Conservation (phyloP, 225 moss, liverwort and hornwort genomes). For the Polytrichum commune region DNA sequence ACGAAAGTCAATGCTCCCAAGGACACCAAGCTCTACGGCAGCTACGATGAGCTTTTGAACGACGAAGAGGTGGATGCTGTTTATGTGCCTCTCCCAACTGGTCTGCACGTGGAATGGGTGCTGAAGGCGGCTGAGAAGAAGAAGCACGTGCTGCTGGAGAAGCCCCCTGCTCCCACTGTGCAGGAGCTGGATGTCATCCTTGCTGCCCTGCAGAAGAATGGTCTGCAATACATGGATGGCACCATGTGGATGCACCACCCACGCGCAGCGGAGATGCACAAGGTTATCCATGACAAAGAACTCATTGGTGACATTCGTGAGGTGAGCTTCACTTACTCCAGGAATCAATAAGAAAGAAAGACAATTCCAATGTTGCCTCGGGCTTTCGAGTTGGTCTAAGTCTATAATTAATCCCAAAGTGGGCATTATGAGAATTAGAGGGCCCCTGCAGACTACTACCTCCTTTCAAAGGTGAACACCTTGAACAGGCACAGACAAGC, state of each 20-base stretch:
- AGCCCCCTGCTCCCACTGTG: constrained; percentile 43
- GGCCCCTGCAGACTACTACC: too few species aligned
- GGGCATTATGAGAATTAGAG: too few species aligned
- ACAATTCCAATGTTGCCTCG: too few species aligned
- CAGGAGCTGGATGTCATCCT: constrained; percentile 40
- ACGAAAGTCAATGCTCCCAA: constrained; percentile 13
- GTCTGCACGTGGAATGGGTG: constrained; percentile 55
- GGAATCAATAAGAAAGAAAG: not conserved
- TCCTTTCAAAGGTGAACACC: too few species aligned
- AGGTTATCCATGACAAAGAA: constrained; percentile 15
- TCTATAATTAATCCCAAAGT: too few species aligned
- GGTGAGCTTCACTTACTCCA: constrained; percentile 16
- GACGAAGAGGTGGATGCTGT: constrained; percentile 47
- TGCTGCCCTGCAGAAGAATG: constrained; percentile 10
- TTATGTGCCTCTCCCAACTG: constrained; percentile 47
- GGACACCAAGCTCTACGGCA: constrained; percentile 32
- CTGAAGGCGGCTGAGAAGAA: constrained; percentile 37
- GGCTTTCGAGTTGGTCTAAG: too few species aligned
- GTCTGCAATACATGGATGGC: constrained; percentile 56
- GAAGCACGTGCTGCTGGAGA: constrained; percentile 61
- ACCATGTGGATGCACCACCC: constrained; percentile 69
- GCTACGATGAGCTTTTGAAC: constrained; percentile 44
- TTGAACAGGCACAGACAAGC: too few species aligned
- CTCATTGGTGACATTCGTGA: constrained; percentile 30
- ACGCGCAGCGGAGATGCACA: constrained; percentile 27